Percentiles rank a stretch among this genome's conserved stretches.
Evolutionary conservation across 2,329 filamentous ascomycete species (phyloP).

Genomic region (Nigrograna mackinnonii): DNA sequence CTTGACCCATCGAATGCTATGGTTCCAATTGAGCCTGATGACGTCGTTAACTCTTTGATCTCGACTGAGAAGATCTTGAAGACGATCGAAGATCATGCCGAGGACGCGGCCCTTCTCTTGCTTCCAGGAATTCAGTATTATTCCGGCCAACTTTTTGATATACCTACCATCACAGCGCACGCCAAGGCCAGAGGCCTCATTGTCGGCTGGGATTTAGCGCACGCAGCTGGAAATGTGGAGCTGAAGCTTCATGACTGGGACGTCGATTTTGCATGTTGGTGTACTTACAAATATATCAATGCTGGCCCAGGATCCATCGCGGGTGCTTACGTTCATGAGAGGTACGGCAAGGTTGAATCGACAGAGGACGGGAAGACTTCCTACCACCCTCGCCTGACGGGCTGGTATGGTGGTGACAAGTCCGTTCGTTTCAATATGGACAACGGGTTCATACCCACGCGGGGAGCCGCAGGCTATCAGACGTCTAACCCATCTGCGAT

Average conservation of each 20-base stretch:
- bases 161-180: slow-evolving; percentile 74
- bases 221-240: slow-evolving; percentile 83
- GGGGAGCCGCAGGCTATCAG: slow-evolving; percentile 80
- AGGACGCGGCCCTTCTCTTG: slow-evolving; percentile 73
- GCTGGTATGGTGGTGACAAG: slow-evolving; percentile 88
- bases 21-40: slow-evolving; percentile 71
- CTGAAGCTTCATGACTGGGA: slow-evolving; percentile 82
- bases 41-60: slow-evolving; percentile 63
- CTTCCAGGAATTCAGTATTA: slow-evolving; percentile 91
- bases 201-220: slow-evolving; percentile 86
- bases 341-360: slow-evolving; percentile 61
- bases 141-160: slow-evolving; percentile 85
- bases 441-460: slow-evolving; percentile 75
- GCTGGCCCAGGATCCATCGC: slow-evolving; percentile 80
- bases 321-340: slow-evolving; percentile 77
- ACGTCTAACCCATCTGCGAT: slow-evolving; percentile 81
- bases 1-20: slow-evolving; percentile 66
- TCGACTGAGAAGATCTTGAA: slow-evolving; percentile 70
- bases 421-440: slow-evolving; percentile 79
- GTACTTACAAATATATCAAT: slow-evolving; percentile 93
- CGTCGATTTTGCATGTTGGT: slow-evolving; percentile 91
- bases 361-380: neutral
- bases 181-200: slow-evolving; percentile 71
- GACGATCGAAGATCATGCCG: slow-evolving; percentile 73
- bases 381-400: slow-evolving; percentile 69